A percentile compares a stretch with the other conserved stretches of the same genome.
Evolutionary conservation across 441 rosid genomes (phyloP).

Genomic region (Breynia disticha): DNA sequence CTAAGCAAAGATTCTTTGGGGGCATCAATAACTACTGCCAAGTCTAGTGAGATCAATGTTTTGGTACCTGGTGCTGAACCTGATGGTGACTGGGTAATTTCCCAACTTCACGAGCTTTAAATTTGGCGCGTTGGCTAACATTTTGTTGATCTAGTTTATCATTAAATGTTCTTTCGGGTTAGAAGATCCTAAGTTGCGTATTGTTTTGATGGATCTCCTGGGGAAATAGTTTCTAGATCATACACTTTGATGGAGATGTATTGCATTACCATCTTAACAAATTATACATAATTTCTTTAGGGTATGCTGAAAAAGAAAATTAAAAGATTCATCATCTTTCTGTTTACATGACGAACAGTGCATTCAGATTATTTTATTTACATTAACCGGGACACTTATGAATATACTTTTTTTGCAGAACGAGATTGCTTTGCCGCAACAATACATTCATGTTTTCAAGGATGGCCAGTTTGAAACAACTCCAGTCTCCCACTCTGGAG

Average conservation of each 20-base stretch:
- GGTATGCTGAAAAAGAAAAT: too few species aligned
- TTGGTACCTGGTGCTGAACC: conserved; percentile 66
- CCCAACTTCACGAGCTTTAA: neutral
- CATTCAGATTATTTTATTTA: too few species aligned
- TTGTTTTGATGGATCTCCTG: too few species aligned
- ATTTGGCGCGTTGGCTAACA: neutral
- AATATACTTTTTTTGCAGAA: conserved; percentile 39
- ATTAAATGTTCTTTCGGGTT: too few species aligned
- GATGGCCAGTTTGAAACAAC: conserved; percentile 72
- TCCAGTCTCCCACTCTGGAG: conserved; percentile 92
- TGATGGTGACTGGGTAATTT: conserved; percentile 72
- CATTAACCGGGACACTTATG: neutral
- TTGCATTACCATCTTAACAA: too few species aligned
- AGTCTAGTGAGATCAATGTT: conserved; percentile 89
- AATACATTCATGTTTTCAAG: conserved; percentile 50
- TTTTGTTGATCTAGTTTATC: neutral
- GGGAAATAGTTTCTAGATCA: too few species aligned
- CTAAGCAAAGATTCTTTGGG: conserved; percentile 67
- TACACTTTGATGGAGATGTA: too few species aligned
- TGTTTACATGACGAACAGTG: too few species aligned
- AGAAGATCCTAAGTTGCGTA: too few species aligned
- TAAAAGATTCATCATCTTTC: too few species aligned
- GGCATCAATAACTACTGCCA: conserved; percentile 84
- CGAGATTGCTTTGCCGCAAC: conserved; percentile 92
- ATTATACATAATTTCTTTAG: too few species aligned